phyloP scores from a whole-genome alignment of 1,139 yeast species.

The Saccharomyces hybrid region DNA sequence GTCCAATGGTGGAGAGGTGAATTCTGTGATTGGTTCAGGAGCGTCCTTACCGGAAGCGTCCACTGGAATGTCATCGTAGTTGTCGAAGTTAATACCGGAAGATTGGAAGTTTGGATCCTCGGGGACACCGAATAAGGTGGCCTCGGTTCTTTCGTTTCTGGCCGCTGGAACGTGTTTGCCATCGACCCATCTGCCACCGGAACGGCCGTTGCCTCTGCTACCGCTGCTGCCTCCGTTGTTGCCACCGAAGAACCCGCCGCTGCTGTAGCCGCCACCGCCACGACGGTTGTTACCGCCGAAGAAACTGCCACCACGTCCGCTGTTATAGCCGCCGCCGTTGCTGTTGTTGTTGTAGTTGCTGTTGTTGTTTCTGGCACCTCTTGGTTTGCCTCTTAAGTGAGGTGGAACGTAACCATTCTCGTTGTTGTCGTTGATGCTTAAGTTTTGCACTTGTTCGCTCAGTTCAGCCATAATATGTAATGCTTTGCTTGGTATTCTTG shows the following conservation, averaged over 20 bases:
- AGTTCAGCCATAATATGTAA: slow-evolving; percentile 37
- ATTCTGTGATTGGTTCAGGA: slow-evolving; percentile 85
- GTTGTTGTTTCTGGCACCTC: slow-evolving; percentile 1
- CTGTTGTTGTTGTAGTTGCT: slow-evolving; percentile 5
- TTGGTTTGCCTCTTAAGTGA: slow-evolving; percentile 40
- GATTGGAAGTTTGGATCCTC: slow-evolving; percentile 81
- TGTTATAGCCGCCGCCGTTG: slow-evolving; percentile 23
- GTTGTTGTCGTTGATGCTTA: slow-evolving; percentile 34
- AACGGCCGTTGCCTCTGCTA: slow-evolving; percentile 23
- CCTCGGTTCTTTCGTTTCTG: slow-evolving; percentile 61
- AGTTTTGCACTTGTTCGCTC: slow-evolving; percentile 39
- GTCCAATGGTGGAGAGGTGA: slow-evolving; percentile 91
- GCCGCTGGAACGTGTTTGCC: slow-evolving; percentile 86
- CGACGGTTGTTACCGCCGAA: slow-evolving; percentile 24
- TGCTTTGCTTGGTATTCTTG: background rate
- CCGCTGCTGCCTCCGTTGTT: slow-evolving; percentile 35
- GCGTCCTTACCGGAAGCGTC: slow-evolving; percentile 94
- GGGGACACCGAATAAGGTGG: slow-evolving; percentile 77
- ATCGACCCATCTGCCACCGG: slow-evolving; percentile 58
- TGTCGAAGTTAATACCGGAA: slow-evolving; percentile 96
- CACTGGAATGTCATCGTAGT: slow-evolving; percentile 96
- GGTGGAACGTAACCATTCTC: slow-evolving; percentile 55
- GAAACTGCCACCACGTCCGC: slow-evolving; percentile 20
- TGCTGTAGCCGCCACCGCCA: slow-evolving; percentile 12
- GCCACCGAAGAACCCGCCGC: slow-evolving; percentile 18